Percentiles rank a stretch among this genome's conserved stretches.
phyloP scores from a whole-genome alignment of 208 protist genomes.

The Acanthamoeba lenticulata region DNA sequence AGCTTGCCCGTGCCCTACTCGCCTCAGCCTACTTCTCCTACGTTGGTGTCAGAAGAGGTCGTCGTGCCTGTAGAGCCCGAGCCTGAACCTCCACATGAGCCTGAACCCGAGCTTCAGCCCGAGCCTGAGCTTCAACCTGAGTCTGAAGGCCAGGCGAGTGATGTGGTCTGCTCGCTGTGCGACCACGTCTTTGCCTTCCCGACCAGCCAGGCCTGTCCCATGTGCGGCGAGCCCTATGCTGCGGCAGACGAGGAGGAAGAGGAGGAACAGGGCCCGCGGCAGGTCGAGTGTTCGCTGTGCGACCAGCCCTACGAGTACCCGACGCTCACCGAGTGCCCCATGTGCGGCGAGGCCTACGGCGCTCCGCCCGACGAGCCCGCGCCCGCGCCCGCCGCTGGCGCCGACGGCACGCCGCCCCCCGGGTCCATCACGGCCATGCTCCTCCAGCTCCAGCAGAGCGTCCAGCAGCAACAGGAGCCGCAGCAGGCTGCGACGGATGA shows the following conservation, averaged over 20 bases:
- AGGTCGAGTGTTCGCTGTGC: not conserved
- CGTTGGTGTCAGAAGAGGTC: not conserved
- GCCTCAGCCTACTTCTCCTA: not conserved
- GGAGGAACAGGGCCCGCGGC: not conserved
- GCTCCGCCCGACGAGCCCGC: not conserved
- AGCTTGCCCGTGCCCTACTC: not conserved
- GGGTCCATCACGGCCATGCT: not conserved
- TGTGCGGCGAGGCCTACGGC: not conserved
- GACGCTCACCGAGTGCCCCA: not conserved
- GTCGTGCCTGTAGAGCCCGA: not conserved
- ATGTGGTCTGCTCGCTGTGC: not conserved
- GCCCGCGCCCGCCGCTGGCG: not conserved
- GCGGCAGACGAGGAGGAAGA: not conserved
- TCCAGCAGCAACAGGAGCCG: not conserved
- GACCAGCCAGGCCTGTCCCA: not conserved
- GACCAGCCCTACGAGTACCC: not conserved
- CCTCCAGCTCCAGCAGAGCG: not conserved
- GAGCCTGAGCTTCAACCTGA: not conserved
- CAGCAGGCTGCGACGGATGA: not conserved
- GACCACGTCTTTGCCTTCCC: not conserved
- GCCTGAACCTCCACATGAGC: not conserved
- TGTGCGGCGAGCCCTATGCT: not conserved
- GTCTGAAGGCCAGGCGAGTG: not conserved
- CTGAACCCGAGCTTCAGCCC: not conserved
- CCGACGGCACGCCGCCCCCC: not conserved